phyloP scores from a whole-genome alignment of 2,329 filamentous ascomycete genomes.

The Endoconidiophora polonica region DNA sequence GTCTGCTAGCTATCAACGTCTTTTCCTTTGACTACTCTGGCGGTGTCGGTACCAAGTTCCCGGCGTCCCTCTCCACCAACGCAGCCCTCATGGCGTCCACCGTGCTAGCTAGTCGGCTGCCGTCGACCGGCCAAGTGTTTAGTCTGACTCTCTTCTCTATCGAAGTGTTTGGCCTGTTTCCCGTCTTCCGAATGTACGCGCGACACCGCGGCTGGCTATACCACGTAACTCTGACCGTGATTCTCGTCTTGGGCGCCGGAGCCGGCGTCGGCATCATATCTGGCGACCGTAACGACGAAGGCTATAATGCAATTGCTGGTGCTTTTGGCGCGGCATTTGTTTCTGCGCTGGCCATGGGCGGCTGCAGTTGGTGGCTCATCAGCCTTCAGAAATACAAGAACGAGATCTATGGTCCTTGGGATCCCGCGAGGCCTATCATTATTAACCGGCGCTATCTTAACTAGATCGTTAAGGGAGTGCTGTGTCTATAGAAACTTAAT shows the following conservation, averaged over 20 bases:
- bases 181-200: slow-evolving; percentile 86
- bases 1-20: slow-evolving; percentile 86
- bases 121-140: slow-evolving; percentile 86
- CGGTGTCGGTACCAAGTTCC: slow-evolving; percentile 44
- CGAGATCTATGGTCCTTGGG: slow-evolving; percentile 95
- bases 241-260: slow-evolving; percentile 64
- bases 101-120: slow-evolving; percentile 76
- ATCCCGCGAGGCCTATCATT: slow-evolving; percentile 79
- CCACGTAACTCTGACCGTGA: slow-evolving; percentile 58
- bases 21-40: slow-evolving; percentile 96
- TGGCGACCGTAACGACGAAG: slow-evolving; percentile 31
- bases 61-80: slow-evolving; percentile 72
- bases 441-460: slow-evolving; percentile 47
- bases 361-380: slow-evolving; percentile 96
- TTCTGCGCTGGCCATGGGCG: slow-evolving; percentile 66
- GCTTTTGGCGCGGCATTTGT: slow-evolving; percentile 60
- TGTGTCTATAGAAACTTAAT: no score
- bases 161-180: slow-evolving; percentile 91
- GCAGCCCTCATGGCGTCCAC: slow-evolving; percentile 93
- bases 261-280: slow-evolving; percentile 55
- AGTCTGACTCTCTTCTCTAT: slow-evolving; percentile 90
- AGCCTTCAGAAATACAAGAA: slow-evolving; percentile 97
- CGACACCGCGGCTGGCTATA: slow-evolving; percentile 67
- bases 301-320: slow-evolving; percentile 45
- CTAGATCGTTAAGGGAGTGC: not conserved